These are phyloP conservation scores for Trametes elegans DNA, from an alignment of 768 basidiomycete species.

Conservation along the genomic window DNA sequence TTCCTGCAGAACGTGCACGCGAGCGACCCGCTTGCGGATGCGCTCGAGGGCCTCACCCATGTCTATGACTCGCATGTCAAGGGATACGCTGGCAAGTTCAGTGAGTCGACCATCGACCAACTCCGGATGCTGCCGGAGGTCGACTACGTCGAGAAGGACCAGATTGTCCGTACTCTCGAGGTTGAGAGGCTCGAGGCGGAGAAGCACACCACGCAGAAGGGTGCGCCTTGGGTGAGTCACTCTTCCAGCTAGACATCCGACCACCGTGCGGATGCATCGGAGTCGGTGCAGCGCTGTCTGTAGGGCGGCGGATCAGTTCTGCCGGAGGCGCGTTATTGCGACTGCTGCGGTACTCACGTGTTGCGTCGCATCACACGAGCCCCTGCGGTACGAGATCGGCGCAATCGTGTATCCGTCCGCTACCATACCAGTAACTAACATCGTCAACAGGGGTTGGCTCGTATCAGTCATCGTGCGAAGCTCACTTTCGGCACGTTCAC, in stretches of 20 bases:
- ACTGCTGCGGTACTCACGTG: constrained; percentile 18
- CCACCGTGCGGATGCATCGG: background rate
- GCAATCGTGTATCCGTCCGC: background rate
- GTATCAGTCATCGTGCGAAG: constrained; percentile 81
- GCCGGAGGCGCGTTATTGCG: background rate
- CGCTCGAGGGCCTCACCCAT: constrained; percentile 60
- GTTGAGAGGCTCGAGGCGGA: constrained; percentile 10
- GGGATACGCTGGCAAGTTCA: constrained; percentile 84
- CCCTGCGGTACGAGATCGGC: background rate
- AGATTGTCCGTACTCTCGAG: constrained; percentile 79
- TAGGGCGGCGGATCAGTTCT: no score
- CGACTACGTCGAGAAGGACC: constrained; percentile 89
- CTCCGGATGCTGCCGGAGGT: constrained; percentile 88
- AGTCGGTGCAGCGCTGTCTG: no score
- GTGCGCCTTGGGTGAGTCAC: constrained; percentile 84
- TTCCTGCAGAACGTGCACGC: constrained; percentile 67
- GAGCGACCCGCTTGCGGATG: constrained; percentile 47
- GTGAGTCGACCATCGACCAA: constrained; percentile 61
- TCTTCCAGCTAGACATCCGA: background rate
- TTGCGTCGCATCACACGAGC: constrained; percentile 12
- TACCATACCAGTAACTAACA: background rate
- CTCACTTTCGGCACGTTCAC: constrained; percentile 82
- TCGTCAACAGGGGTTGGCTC: constrained; percentile 77
- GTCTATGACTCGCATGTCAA: constrained; percentile 73
- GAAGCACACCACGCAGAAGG: constrained; percentile 44